phyloP scores from a whole-genome alignment of 2,329 filamentous ascomycete genomes.

The Erysiphe pisi region DNA sequence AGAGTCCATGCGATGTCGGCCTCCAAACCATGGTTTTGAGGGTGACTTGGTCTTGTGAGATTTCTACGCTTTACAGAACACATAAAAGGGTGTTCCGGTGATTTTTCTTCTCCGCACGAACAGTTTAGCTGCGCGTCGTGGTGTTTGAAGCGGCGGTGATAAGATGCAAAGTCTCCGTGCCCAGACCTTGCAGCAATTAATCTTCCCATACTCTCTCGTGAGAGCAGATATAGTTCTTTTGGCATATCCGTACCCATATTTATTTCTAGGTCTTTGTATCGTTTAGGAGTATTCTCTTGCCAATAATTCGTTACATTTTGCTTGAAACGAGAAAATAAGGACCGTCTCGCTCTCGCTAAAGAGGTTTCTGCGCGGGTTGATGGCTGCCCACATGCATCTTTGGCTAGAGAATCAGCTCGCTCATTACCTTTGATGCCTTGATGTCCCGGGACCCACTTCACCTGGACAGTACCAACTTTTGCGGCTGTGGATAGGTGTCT shows the following conservation, averaged over 20 bases:
- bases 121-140: background rate
- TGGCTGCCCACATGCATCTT: background rate
- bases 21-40: constrained; percentile 7
- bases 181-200: background rate
- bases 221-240: background rate
- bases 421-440: constrained; percentile 11
- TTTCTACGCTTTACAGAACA: background rate
- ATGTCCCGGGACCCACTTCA: background rate
- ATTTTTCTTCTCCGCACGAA: constrained; percentile 8
- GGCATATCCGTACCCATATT: background rate
- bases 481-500: background rate
- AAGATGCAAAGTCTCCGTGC: background rate
- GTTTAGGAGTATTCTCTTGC: background rate
- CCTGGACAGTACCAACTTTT: background rate
- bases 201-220: background rate
- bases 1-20: background rate
- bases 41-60: no score
- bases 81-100: no score
- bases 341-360: background rate
- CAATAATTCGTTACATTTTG: background rate
- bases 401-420: background rate
- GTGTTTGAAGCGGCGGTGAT: background rate
- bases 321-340: background rate
- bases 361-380: background rate
- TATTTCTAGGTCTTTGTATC: constrained; percentile 3